Base-by-base conservation (phyloP, 495 filamentous ascomycete genomes). In the Penicillium subrubescens region DNA sequence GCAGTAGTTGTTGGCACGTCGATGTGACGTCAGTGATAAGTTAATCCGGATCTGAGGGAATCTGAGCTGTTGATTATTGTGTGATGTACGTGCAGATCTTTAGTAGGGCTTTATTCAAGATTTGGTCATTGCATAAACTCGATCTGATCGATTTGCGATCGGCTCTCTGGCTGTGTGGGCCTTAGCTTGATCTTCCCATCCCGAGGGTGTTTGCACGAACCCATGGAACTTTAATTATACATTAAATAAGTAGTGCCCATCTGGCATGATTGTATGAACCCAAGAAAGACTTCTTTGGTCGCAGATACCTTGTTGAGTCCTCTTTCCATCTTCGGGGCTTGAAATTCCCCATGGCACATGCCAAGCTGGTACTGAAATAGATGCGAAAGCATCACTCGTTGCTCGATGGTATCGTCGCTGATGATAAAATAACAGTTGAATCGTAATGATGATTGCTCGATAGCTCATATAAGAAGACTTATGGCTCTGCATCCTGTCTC, bases 1-100 rank as follows among this genome's bases (percentile, higher is more conserved):
- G 43, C 60, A 64, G 33, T 29, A 41, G 54, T 7, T 5, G 4
- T 12, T 29, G 50, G 12, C 15, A 65, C 71, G 71, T 74, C 71
- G 70, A 65, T 70, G 63, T 74, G 70, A 74, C 71, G 71, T 74
- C 71, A 74, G 63, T 27, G 64, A 68, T 65, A 59, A 67, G 65
- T 67, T 64, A 55, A 69, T 68, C 69, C 55, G 65, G 65, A 69
- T 67, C 58, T 54, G 57, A 37, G 60, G 27, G 12, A 52, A 29
- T 14, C 53, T 14, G 11, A 37, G 53, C 33, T 15, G 7, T 3
- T 6, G 19, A 33, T 6, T 34, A 37, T 4, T n/a, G 11, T 8
- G 8, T n/a, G 27, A 19, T 54, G 3, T 8, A 31, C 27, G 23
- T 54, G 51, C n/a, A 34, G 31, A 29, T 29, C 51, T 54, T 19